Evolutionary conservation across 257 asterid genomes (phyloP).

Genomic region (Nicotiana knightiana): DNA sequence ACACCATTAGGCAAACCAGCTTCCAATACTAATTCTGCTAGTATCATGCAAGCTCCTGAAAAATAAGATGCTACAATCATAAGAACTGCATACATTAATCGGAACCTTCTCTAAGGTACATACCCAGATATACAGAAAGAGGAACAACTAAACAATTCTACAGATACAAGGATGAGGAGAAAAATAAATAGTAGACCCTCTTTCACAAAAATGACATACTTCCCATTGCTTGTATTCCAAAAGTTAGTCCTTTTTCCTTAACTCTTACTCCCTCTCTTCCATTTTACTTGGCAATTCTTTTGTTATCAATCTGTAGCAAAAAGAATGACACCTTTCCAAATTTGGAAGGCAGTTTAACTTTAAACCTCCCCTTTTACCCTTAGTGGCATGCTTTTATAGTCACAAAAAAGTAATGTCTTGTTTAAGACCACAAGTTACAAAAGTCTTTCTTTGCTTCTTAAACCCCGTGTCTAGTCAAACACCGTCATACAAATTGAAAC

Average conservation of each 20-base stretch:
- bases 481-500: background rate
- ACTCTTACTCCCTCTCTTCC: background rate
- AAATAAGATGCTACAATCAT: constrained; percentile 5
- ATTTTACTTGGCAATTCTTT: background rate
- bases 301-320: background rate
- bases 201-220: background rate
- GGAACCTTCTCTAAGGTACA: background rate
- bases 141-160: background rate
- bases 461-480: background rate
- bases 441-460: background rate
- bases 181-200: background rate
- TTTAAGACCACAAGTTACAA: background rate
- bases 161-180: background rate
- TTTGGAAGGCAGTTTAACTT: background rate
- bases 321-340: background rate
- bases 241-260: background rate
- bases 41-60: constrained; percentile 90
- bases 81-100: background rate
- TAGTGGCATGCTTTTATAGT: background rate
- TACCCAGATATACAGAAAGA: background rate
- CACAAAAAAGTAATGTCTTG: background rate
- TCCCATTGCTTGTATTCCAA: background rate
- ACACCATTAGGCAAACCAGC: constrained; percentile 96
- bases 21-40: constrained; percentile 93
- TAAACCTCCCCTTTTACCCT: background rate